Evolutionary conservation across 192 early-diverging fungal genomes (phyloP), one percentile per base, ranked within the genome.

Genomic region (Backusella macrospora): DNA sequence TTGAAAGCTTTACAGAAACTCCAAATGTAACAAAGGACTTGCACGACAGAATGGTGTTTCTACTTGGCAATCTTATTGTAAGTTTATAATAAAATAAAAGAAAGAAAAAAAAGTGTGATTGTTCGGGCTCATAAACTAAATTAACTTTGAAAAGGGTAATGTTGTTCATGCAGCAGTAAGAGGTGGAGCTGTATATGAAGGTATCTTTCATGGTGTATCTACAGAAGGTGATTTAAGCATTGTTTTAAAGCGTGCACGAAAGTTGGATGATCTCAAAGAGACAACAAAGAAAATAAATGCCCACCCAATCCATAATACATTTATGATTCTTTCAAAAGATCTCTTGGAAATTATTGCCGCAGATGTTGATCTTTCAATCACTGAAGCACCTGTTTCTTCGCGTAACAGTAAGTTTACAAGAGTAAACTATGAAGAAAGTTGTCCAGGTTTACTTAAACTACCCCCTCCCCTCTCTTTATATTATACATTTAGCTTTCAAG

Each of bases 251-350:
- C 67, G 89, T 46, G 93, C 92, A 23, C 78, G 85, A 37, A 71
- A 78, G 43, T 38, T 83, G 0, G 71, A 80, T 10, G 73, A 79
- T 26, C 62, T 42, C 47, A 63, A 8, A 23, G 37, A 3, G 84
- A 83, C 43, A 82, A 82, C 8, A 52, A 80, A 81, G 18, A 80
- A 80, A 43, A 69, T 68, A 5, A 71, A 52, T 44, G 69, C 68
- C 9, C 71, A 72, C 38, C 73, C 84, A 5, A 74, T 90, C 64
- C 69, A 79, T 55, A 26, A 39, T 15, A 82, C 79, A 12, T 76
- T 93, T 23, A 82, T 94, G 26, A 86, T 95, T 64, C 68, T 83
- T 15, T 80, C 84, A 14, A 93, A 91, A 72, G 93, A 95, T 76
- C 77, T 92, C 26, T 75, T 89, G 39, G 80, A 84, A 18, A 82